Conservation (phyloP, 139 green algal species). For the Pleodorina starrii region DNA sequence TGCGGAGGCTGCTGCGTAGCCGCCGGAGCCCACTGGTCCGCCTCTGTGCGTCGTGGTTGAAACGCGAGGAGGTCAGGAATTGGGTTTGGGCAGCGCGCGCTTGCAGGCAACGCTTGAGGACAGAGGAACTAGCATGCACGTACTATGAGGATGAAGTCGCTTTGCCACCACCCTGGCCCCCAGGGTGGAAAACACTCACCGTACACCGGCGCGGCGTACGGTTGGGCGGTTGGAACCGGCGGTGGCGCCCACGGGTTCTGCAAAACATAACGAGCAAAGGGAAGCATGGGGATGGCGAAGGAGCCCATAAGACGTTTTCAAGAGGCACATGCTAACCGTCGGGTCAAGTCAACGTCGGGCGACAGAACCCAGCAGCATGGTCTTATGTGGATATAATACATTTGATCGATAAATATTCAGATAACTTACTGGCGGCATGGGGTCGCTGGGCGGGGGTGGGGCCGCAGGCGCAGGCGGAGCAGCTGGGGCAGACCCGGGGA, state of each 20-base stretch:
- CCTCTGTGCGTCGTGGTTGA: not conserved
- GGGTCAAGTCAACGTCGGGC: slow-evolving; percentile 2
- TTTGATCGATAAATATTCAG: no score
- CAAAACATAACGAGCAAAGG: not conserved
- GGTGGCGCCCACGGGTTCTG: slow-evolving; percentile 48
- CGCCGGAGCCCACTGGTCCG: slow-evolving; percentile 43
- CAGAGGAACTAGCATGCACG: no score
- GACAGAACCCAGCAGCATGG: no score
- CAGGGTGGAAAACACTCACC: not conserved
- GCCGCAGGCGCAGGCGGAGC: not conserved
- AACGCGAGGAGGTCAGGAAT: not conserved
- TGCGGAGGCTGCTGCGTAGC: slow-evolving; percentile 26
- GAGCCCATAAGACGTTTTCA: not conserved
- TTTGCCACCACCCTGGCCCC: no score
- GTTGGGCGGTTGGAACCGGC: not conserved
- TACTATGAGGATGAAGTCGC: no score
- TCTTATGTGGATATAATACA: no score
- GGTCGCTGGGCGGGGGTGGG: slow-evolving; percentile 1
- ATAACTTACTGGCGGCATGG: slow-evolving; percentile 5
- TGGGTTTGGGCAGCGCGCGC: no score
- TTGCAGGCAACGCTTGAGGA: no score
- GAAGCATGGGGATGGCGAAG: no score
- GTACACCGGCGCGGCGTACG: slow-evolving; percentile 34
- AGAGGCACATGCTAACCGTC: not conserved
- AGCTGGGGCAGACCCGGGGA: slow-evolving; percentile 41